Base-by-base conservation (phyloP, 2,329 filamentous ascomycete genomes). In the Cordyceps cicadae region DNA sequence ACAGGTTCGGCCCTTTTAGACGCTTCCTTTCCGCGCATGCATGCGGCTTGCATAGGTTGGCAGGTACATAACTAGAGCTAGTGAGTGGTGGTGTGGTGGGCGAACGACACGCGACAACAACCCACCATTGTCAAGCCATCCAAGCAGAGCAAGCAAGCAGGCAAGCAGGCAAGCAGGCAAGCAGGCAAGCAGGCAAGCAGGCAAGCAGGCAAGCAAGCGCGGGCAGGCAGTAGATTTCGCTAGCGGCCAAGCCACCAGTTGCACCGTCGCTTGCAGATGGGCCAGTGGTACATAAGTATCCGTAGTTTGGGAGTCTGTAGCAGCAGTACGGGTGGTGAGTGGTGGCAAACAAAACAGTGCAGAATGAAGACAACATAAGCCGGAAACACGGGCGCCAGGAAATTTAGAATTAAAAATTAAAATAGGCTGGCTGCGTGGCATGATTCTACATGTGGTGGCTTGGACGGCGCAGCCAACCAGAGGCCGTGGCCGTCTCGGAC, bases 401-500 rank as follows among this genome's bases (percentile, higher is more conserved):
- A 37, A 37, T 3, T 14, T 11, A 37, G 8, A 37, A 37, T 37
- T 12, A 43, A n/a, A n/a, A 43, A 4, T 8, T 46, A 46, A 14
- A 34, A 43, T 8, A 43, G n/a, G 15, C 14, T 29, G 29, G 29
- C 29, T 29, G 15, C 34, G 34, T 43, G 17, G 52, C 52, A 54
- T 45, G 52, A 54, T 45, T 54, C 52, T 6, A 29, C 29, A 46
- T 7, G 11, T 19, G 2, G 24, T 55, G 53, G 53, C 54, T 56
- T 46, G 29, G 32, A 6, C 29, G 29, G 12, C 21, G 5, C 21
- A 15, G 11, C 45, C 45, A 48, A 14, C 45, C 15, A n/a, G 17
- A 17, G 15, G 17, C 39, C 15, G 14, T 5, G 24, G 48, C 56
- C 56, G 56, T 59, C 56, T 59, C 56, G 48, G 56, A 59, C 48